These are phyloP conservation scores for Botrytis galanthina DNA, from an alignment of 2,329 filamentous ascomycete genomes.

Conservation along the genomic window DNA sequence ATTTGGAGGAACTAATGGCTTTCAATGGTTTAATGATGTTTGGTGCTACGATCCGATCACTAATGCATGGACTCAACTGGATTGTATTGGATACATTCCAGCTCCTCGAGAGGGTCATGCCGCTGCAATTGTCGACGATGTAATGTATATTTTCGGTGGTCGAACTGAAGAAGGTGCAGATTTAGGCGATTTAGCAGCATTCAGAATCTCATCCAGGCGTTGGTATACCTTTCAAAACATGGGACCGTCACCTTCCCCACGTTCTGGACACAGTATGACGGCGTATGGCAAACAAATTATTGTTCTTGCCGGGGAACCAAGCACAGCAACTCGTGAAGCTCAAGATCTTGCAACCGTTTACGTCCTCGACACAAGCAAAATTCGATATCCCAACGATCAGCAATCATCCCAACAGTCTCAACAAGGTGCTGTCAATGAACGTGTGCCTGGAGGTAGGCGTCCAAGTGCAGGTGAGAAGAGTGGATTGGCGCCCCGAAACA, in stretches of 20 bases:
- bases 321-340: conserved; percentile 75
- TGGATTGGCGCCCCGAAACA: conserved; percentile 30
- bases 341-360: conserved; percentile 87
- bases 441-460: conserved; percentile 39
- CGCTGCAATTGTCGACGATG: conserved; percentile 88
- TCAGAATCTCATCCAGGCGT: conserved; percentile 74
- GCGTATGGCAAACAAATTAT: conserved; percentile 89
- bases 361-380: conserved; percentile 91
- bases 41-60: conserved; percentile 88
- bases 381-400: conserved; percentile 84
- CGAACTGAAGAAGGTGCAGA: conserved; percentile 91
- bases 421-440: conserved; percentile 42
- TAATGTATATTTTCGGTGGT: conserved; percentile 99
- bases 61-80: conserved; percentile 83
- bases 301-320: conserved; percentile 90
- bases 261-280: conserved; percentile 98
- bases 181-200: conserved; percentile 87
- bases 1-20: conserved; percentile 96
- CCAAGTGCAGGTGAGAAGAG: conserved; percentile 46
- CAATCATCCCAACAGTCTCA: conserved; percentile 40
- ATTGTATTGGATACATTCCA: conserved; percentile 97
- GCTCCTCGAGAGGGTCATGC: conserved; percentile 92
- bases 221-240: conserved; percentile 99
- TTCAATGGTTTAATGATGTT: conserved; percentile 98
- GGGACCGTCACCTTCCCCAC: conserved; percentile 89